phyloP scores from a whole-genome alignment of 208 protist genomes.

The Trypanosomatidae sp. region DNA sequence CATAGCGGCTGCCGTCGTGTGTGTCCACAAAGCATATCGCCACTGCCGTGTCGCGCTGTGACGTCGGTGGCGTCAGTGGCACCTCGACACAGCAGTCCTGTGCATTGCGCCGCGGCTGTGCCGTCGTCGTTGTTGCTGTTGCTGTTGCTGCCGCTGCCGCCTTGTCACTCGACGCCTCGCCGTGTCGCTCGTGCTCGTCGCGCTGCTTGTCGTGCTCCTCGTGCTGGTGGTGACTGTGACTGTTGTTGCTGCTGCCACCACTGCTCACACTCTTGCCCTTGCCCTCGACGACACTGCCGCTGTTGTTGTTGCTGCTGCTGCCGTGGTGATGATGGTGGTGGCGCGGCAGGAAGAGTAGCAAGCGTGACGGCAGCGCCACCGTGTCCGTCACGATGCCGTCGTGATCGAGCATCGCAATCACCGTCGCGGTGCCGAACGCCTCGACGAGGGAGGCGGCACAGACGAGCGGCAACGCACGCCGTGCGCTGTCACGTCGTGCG shows the following conservation, averaged over 20 bases:
- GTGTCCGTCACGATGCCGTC: conserved; percentile 83
- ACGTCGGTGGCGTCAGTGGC: too few relatives aligned
- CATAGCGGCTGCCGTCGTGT: background rate
- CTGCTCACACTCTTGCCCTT: background rate
- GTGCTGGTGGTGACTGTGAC: too few relatives aligned
- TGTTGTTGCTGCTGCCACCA: conserved; percentile 5
- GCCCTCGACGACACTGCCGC: conserved; percentile 25
- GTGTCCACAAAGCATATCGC: background rate
- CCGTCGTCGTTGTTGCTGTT: too few relatives aligned
- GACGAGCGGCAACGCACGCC: too few relatives aligned
- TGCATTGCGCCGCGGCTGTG: too few relatives aligned
- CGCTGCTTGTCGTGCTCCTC: too few relatives aligned
- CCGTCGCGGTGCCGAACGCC: conserved; percentile 65
- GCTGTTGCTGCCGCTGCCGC: too few relatives aligned
- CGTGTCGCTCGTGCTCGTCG: too few relatives aligned
- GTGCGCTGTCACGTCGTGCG: conserved; percentile 30
- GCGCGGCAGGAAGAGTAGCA: conserved; percentile 43
- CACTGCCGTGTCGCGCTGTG: too few relatives aligned
- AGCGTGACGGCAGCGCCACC: conserved; percentile 57
- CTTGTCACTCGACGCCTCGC: too few relatives aligned
- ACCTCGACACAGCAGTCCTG: too few relatives aligned
- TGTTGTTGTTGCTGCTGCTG: conserved; percentile 18
- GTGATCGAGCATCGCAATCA: conserved; percentile 74
- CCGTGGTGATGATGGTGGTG: background rate
- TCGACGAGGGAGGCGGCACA: conserved; percentile 75